Conservation (phyloP, 139 green algal genomes). For the Coelastrella sp. region DNA sequence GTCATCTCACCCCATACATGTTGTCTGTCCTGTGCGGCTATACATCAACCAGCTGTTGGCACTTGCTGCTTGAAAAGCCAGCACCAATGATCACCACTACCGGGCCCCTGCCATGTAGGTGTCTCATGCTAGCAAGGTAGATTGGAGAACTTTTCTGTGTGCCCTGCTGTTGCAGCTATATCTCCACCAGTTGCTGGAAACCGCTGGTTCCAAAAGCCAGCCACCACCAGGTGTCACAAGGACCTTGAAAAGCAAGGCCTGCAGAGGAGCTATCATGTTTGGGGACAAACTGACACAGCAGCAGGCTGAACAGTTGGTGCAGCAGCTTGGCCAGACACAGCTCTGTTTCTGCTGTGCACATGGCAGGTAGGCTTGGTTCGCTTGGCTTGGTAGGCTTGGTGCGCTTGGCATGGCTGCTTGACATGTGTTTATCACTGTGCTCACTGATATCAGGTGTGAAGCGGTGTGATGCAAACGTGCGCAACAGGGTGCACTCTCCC, state of each 20-base stretch:
- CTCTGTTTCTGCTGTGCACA: conserved; percentile 87
- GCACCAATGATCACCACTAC: background rate
- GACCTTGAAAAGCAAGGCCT: conserved; percentile 80
- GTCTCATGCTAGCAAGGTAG: background rate
- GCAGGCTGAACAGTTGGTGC: conserved; percentile 70
- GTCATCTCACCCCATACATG: no score
- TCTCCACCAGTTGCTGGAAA: conserved; percentile 74
- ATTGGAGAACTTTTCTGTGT: no score
- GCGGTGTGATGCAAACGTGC: background rate
- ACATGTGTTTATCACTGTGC: background rate
- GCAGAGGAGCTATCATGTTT: conserved; percentile 90
- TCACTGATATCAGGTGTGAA: background rate
- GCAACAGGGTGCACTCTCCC: no score
- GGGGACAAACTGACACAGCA: conserved; percentile 69
- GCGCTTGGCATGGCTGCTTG: background rate
- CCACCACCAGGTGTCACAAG: conserved; percentile 64
- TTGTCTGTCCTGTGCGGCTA: no score
- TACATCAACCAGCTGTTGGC: no score
- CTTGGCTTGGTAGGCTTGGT: background rate
- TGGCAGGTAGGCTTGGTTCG: conserved; percentile 52
- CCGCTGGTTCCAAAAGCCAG: conserved; percentile 22
- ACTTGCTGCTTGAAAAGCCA: no score
- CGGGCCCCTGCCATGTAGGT: background rate
- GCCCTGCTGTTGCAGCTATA: conserved; percentile 42
- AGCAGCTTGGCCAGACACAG: conserved; percentile 58